These are phyloP conservation scores for Fusarium tupiense DNA, from an alignment of 2,329 filamentous ascomycete species.

Conservation along the genomic window DNA sequence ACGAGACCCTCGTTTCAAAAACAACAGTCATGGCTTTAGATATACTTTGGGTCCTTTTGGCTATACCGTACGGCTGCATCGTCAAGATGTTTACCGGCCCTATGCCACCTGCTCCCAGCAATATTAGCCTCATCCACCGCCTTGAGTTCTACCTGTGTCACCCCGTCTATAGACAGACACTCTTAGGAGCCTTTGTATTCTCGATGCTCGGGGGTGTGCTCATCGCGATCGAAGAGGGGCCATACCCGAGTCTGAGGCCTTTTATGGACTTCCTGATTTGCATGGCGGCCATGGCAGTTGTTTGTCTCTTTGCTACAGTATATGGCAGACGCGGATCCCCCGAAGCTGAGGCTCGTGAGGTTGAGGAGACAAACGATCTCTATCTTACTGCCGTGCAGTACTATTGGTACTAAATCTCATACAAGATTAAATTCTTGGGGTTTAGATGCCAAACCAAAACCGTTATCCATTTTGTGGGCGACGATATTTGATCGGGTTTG, in stretches of 20 bases:
- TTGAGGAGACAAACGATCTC: background rate
- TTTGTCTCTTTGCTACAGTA: background rate
- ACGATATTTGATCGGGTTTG: too few relatives aligned
- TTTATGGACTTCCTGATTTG: background rate
- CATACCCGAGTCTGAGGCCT: fast-evolving
- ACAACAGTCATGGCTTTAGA: background rate
- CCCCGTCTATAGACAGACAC: background rate
- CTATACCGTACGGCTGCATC: background rate
- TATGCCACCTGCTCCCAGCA: background rate
- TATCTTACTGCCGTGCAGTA: background rate
- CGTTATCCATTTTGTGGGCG: too few relatives aligned
- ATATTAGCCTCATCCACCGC: background rate
- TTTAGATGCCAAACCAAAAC: too few relatives aligned
- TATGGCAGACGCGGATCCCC: background rate
- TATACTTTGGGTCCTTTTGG: background rate
- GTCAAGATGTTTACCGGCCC: background rate
- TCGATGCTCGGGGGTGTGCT: fast-evolving
- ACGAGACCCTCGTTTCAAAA: background rate
- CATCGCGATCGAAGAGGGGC: background rate
- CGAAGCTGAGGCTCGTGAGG: background rate
- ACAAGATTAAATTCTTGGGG: too few relatives aligned
- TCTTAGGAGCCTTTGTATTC: fast-evolving
- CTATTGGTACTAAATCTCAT: background rate
- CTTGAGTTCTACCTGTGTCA: background rate
- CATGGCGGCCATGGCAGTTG: fast-evolving